phyloP scores from a whole-genome alignment of 1,139 yeast species.

The Yarrowia galli region DNA sequence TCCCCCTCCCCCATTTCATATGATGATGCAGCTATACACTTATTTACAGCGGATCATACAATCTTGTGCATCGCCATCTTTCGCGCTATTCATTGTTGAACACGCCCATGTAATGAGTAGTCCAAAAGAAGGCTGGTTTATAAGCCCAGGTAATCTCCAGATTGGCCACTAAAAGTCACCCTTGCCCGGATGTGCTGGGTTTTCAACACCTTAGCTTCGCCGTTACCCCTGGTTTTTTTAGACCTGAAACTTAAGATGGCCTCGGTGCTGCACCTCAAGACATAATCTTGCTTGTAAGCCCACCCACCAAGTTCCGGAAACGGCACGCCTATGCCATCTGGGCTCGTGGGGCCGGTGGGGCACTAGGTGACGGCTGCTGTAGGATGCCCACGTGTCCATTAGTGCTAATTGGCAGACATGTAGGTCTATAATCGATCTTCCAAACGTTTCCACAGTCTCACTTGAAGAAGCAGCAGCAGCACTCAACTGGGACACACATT shows the following conservation, averaged over 20 bases:
- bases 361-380: not conserved
- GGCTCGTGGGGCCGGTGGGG: not conserved
- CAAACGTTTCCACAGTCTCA: not conserved
- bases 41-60: no score
- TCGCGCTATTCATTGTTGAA: no score
- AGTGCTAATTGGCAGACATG: not conserved
- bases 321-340: not conserved
- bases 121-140: not conserved
- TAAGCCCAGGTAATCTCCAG: not conserved
- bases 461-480: no score
- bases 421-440: no score
- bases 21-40: not conserved
- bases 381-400: not conserved
- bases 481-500: not conserved
- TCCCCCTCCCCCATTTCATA: not conserved
- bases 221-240: constrained; percentile 24
- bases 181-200: constrained; percentile 12
- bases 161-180: not conserved
- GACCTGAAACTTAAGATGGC: constrained; percentile 1
- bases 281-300: constrained; percentile 27
- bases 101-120: no score
- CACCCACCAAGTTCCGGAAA: constrained; percentile 6
- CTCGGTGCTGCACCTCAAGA: constrained; percentile 5
- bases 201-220: not conserved
- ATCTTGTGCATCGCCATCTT: no score